A percentile compares a stretch with the other conserved stretches of the same genome.
These are phyloP conservation scores for Fusarium sp. DNA, from an alignment of 2,329 filamentous ascomycete species.

Conservation along the genomic window DNA sequence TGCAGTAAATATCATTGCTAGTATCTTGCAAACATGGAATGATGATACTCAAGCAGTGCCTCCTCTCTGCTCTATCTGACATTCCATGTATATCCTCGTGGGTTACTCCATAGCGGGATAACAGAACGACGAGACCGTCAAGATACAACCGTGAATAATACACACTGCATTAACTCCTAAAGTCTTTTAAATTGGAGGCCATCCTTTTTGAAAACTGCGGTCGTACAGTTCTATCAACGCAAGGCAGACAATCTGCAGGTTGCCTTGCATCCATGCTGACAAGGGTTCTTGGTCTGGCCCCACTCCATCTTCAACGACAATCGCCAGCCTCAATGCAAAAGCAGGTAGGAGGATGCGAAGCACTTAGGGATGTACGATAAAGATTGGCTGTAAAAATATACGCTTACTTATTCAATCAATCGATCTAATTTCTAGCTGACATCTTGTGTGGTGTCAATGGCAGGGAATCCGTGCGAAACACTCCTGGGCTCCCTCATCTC, in stretches of 20 bases:
- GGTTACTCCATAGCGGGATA: background rate
- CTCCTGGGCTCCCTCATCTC: background rate
- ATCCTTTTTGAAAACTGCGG: background rate
- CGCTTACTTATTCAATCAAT: background rate
- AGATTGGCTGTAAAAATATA: background rate
- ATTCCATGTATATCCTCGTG: background rate
- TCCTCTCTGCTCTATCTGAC: background rate
- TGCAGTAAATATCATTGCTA: background rate
- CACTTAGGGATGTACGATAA: background rate
- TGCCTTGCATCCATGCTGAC: constrained; percentile 8
- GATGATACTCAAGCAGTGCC: background rate
- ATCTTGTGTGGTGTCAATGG: background rate
- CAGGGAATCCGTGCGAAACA: background rate
- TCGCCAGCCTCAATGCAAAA: background rate
- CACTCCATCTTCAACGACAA: background rate
- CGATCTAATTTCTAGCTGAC: background rate
- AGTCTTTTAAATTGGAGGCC: background rate
- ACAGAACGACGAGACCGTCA: background rate
- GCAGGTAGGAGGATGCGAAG: background rate
- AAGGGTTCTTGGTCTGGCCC: background rate
- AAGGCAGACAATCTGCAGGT: background rate
- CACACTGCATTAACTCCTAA: background rate
- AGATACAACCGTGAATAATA: background rate
- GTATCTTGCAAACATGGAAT: background rate
- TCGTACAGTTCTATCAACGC: background rate